Evolutionary conservation across 2,329 filamentous ascomycete genomes (phyloP).

Genomic region (Periconia sp.): DNA sequence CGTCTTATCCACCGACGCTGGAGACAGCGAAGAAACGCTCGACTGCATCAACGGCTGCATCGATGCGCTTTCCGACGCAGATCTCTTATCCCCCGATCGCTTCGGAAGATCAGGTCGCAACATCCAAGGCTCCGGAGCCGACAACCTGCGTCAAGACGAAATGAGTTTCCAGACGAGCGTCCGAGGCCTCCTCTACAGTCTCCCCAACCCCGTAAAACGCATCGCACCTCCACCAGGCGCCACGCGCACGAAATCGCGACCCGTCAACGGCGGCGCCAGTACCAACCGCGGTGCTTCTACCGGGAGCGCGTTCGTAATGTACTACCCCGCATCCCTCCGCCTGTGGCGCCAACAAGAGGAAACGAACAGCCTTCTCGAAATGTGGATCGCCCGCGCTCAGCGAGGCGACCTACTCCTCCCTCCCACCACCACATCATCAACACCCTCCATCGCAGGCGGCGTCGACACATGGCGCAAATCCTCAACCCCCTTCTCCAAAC

Average conservation of each 20-base stretch:
- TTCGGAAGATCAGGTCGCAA: conserved; percentile 61
- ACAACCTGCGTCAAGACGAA: conserved; percentile 86
- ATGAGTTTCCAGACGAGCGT: conserved; percentile 91
- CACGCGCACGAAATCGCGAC: conserved; percentile 35
- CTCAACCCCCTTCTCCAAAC: conserved; percentile 13
- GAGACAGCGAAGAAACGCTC: conserved; percentile 62
- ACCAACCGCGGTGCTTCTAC: conserved; percentile 20
- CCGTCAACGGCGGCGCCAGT: conserved; percentile 5
- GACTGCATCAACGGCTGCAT: conserved; percentile 85
- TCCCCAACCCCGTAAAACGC: conserved; percentile 82
- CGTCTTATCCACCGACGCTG: conserved; percentile 73
- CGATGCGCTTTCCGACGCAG: conserved; percentile 82
- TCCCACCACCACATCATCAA: conserved; percentile 20
- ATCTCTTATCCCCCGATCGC: conserved; percentile 76
- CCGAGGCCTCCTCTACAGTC: conserved; percentile 78
- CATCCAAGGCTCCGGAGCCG: conserved; percentile 57
- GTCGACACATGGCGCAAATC: conserved; percentile 43
- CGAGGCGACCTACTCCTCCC: conserved; percentile 36
- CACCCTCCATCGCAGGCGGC: conserved; percentile 35
- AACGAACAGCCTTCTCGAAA: conserved; percentile 70
- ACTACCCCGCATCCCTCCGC: conserved; percentile 82
- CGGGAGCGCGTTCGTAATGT: conserved; percentile 80
- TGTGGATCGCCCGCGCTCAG: conserved; percentile 65
- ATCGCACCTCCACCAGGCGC: conserved; percentile 44
- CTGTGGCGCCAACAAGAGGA: conserved; percentile 85